These are phyloP conservation scores for Wickerhamomyces sp. DNA, from an alignment of 1,139 yeast species.

Conservation along the genomic window DNA sequence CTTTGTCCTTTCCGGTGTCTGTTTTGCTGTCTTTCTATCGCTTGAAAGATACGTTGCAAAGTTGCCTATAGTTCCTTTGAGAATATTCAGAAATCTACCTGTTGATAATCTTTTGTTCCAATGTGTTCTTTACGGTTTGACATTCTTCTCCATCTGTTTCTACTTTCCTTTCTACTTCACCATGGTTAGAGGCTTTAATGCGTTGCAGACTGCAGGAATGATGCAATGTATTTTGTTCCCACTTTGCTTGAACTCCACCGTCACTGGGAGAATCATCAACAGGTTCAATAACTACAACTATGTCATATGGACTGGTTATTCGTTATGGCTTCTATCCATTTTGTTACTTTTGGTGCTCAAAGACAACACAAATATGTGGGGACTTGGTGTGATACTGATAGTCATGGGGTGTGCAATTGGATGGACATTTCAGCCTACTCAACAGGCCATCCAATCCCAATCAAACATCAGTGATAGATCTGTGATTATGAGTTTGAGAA, in stretches of 20 bases:
- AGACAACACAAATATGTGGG: slow-evolving; percentile 30
- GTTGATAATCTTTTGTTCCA: slow-evolving; percentile 38
- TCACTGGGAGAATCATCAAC: slow-evolving; percentile 41
- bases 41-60: slow-evolving; percentile 46
- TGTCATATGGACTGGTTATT: slow-evolving; percentile 38
- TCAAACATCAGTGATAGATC: slow-evolving; percentile 47
- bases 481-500: slow-evolving; percentile 49
- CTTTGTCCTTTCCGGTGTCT: slow-evolving; percentile 41
- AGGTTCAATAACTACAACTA: slow-evolving; percentile 38
- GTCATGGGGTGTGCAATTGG: slow-evolving; percentile 48
- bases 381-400: slow-evolving; percentile 32
- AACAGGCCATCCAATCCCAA: slow-evolving; percentile 53
- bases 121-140: slow-evolving; percentile 45
- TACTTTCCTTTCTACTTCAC: slow-evolving; percentile 43
- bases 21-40: slow-evolving; percentile 36
- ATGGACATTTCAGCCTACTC: slow-evolving; percentile 48
- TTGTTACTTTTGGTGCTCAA: slow-evolving; percentile 23
- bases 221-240: slow-evolving; percentile 39
- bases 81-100: slow-evolving; percentile 33
- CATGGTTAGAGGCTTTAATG: slow-evolving; percentile 38
- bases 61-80: slow-evolving; percentile 53
- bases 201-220: slow-evolving; percentile 36
- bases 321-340: slow-evolving; percentile 37
- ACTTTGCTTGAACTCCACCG: slow-evolving; percentile 36
- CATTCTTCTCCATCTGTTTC: slow-evolving; percentile 29